A percentile compares a stretch with the other conserved stretches of the same genome.
Conservation (phyloP, 1,284 basidiomycete genomes). For the Pseudomicrostroma phylloplanum region DNA sequence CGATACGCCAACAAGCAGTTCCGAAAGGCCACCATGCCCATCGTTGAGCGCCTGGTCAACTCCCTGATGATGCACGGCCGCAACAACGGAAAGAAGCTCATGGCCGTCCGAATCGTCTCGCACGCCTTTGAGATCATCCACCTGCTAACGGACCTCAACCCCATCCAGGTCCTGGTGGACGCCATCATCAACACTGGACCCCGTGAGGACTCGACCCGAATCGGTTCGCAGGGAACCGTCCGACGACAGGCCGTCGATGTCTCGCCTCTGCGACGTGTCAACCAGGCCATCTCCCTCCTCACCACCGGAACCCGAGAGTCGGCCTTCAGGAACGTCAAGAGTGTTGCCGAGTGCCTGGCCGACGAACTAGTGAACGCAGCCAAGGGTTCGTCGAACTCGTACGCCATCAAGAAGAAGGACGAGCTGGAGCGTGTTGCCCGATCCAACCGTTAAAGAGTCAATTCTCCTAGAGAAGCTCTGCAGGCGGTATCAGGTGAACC, state of each 20-base stretch:
- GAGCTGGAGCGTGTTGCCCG: slow-evolving; percentile 99
- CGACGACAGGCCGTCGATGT: slow-evolving; percentile 99
- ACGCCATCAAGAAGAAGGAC: slow-evolving; percentile 91
- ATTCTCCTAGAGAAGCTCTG: too few species aligned
- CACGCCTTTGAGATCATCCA: slow-evolving; percentile 99
- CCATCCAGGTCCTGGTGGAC: slow-evolving; percentile 95
- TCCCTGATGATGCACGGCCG: slow-evolving; percentile 91
- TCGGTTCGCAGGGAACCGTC: slow-evolving; percentile 98
- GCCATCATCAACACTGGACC: slow-evolving; percentile 99
- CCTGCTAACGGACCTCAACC: slow-evolving; percentile 99
- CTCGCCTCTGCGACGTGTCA: slow-evolving; percentile 93
- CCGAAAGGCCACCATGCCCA: slow-evolving; percentile 99
- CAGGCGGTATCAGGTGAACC: too few species aligned
- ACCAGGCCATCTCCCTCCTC: slow-evolving; percentile 91
- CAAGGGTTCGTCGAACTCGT: slow-evolving; percentile 99
- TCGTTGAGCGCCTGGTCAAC: slow-evolving; percentile 98
- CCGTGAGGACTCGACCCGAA: slow-evolving; percentile 99
- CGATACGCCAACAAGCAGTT: slow-evolving; percentile 99
- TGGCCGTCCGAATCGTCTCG: slow-evolving; percentile 98
- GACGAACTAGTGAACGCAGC: slow-evolving; percentile 99
- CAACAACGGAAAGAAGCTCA: slow-evolving; percentile 99
- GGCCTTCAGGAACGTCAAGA: slow-evolving; percentile 99
- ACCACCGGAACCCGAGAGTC: slow-evolving; percentile 98
- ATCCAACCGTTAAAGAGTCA: slow-evolving; percentile 78
- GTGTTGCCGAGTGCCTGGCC: slow-evolving; percentile 87